These are phyloP conservation scores for Glaciozyma martinii DNA, from an alignment of 768 basidiomycete species.

Conservation along the genomic window DNA sequence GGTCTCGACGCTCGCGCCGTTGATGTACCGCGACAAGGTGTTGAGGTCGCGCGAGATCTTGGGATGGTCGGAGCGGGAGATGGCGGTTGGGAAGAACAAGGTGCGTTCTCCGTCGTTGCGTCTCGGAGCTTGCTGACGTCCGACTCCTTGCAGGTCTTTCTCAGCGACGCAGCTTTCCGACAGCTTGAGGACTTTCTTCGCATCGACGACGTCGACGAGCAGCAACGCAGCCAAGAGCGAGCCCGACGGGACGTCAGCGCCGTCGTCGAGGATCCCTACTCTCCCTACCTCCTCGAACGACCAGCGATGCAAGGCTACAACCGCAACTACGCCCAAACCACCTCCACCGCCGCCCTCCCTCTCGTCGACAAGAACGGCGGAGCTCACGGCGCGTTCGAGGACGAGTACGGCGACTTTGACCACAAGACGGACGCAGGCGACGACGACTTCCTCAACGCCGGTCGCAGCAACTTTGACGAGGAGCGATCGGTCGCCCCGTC, in stretches of 20 bases:
- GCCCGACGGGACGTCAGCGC: slow-evolving; percentile 52
- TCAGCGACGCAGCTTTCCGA: slow-evolving; percentile 78
- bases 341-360: slow-evolving; percentile 65
- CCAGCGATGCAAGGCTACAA: slow-evolving; percentile 24
- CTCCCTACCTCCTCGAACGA: slow-evolving; percentile 33
- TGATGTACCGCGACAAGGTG: slow-evolving; percentile 33
- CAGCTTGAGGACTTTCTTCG: slow-evolving; percentile 78
- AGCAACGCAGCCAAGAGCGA: slow-evolving; percentile 65
- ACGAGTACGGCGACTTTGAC: slow-evolving; percentile 57
- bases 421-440: slow-evolving; percentile 12
- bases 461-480: slow-evolving; percentile 10
- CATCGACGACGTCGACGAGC: slow-evolving; percentile 72
- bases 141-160: slow-evolving; percentile 62
- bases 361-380: slow-evolving; percentile 73
- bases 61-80: slow-evolving; percentile 58
- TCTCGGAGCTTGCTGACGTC: neutral
- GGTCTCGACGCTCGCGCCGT: slow-evolving; percentile 6
- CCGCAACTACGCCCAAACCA: slow-evolving; percentile 17
- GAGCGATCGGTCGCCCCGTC: slow-evolving; percentile 22
- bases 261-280: slow-evolving; percentile 37
- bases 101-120: slow-evolving; percentile 44
- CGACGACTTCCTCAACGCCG: slow-evolving; percentile 19
- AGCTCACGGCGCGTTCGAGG: slow-evolving; percentile 59
- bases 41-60: slow-evolving; percentile 22
- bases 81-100: slow-evolving; percentile 75